Percentiles rank a stretch among this genome's conserved stretches.
Evolutionary conservation across 495 filamentous ascomycete species (phyloP).

Genomic region (Amorphotheca resinae): DNA sequence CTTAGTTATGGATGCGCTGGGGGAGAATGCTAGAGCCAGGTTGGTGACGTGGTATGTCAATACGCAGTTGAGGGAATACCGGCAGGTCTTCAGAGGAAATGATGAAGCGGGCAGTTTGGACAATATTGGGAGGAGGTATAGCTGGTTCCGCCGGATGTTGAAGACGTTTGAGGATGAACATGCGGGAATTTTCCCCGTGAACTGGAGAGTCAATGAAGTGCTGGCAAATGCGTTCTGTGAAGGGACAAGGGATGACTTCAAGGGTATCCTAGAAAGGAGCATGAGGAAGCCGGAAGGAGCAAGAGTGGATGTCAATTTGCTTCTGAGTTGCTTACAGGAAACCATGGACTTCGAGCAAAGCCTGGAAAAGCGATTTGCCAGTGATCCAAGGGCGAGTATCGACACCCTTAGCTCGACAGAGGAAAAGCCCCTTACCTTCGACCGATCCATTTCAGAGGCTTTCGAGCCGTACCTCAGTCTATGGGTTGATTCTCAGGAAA

Average conservation of each 20-base stretch:
- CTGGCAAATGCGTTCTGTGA: slow-evolving; percentile 92
- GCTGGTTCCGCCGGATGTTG: slow-evolving; percentile 92
- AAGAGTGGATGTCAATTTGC: slow-evolving; percentile 79
- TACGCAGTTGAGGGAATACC: slow-evolving; percentile 88
- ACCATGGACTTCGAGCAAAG: slow-evolving; percentile 95
- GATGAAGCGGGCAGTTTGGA: slow-evolving; percentile 95
- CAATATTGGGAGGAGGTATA: slow-evolving; percentile 89
- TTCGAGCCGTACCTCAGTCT: slow-evolving; percentile 95
- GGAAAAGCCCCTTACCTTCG: slow-evolving; percentile 67
- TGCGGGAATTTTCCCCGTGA: slow-evolving; percentile 69
- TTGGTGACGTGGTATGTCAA: slow-evolving; percentile 97
- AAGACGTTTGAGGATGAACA: slow-evolving; percentile 96
- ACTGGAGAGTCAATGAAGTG: slow-evolving; percentile 84
- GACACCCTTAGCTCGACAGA: slow-evolving; percentile 79
- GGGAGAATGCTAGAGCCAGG: slow-evolving; percentile 72
- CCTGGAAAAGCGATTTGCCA: slow-evolving; percentile 72
- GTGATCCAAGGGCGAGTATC: slow-evolving; percentile 61
- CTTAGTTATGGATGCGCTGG: slow-evolving; percentile 87
- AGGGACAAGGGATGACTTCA: slow-evolving; percentile 89
- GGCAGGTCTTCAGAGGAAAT: slow-evolving; percentile 83
- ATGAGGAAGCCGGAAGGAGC: slow-evolving; percentile 67
- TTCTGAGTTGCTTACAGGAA: slow-evolving; percentile 88
- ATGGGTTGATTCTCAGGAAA: slow-evolving; percentile 95
- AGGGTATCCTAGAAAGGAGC: slow-evolving; percentile 76
- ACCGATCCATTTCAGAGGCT: slow-evolving; percentile 88